Conservation (phyloP, 2,329 filamentous ascomycete species). For the Fusarium pseudonygamai region DNA sequence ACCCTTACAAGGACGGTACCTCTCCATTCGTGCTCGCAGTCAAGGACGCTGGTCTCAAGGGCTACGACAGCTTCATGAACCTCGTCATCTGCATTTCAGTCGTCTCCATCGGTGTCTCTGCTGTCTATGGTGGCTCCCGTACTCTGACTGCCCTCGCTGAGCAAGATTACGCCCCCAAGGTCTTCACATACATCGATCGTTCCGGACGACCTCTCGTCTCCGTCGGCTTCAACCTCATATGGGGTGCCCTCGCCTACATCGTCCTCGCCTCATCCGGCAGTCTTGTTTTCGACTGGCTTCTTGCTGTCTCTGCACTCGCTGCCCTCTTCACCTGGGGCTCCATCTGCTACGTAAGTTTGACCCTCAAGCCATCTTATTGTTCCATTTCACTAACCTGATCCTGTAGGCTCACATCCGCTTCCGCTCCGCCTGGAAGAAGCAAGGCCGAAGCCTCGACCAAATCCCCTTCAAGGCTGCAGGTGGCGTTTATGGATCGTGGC, state of each 20-base stretch:
- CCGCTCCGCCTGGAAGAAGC: conserved; percentile 66
- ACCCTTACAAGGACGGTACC: conserved; percentile 46
- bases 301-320: conserved; percentile 69
- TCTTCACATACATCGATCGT: conserved; percentile 64
- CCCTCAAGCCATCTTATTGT: fast-evolving
- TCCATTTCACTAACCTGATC: background rate
- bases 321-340: conserved; percentile 73
- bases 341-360: conserved; percentile 59
- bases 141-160: conserved; percentile 65
- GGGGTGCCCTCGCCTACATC: conserved; percentile 59
- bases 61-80: conserved; percentile 63
- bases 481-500: conserved; percentile 69
- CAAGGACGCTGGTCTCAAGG: conserved; percentile 57
- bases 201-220: conserved; percentile 61
- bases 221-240: conserved; percentile 56
- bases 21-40: conserved; percentile 63
- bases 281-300: conserved; percentile 70
- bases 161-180: conserved; percentile 63
- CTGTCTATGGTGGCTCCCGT: conserved; percentile 64
- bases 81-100: conserved; percentile 63
- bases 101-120: conserved; percentile 63
- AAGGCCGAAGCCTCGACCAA: conserved; percentile 70
- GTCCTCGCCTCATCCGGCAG: conserved; percentile 56
- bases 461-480: conserved; percentile 69
- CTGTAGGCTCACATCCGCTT: conserved; percentile 67